These are phyloP conservation scores for Oleoguttula mirabilis DNA, from an alignment of 495 filamentous ascomycete genomes.

Conservation along the genomic window DNA sequence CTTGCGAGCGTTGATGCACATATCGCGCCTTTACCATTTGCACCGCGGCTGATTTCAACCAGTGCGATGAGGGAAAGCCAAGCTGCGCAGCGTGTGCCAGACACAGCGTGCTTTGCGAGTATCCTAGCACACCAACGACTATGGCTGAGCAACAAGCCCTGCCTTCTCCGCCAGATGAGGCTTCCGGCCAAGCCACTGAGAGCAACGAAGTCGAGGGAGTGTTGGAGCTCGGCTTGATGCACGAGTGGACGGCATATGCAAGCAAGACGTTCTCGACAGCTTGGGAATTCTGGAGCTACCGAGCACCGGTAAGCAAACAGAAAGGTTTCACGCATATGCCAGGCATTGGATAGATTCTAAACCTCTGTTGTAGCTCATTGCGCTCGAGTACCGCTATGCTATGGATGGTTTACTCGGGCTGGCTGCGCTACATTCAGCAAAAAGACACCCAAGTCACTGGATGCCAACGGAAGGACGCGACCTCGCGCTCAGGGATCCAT, in stretches of 20 bases:
- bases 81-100: slow-evolving; percentile 3
- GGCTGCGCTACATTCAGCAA: slow-evolving; percentile 5
- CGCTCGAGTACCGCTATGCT: slow-evolving; percentile 3
- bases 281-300: slow-evolving; percentile 7
- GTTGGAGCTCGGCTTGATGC: slow-evolving; percentile 11
- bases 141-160: background rate
- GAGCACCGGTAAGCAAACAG: too few relatives aligned
- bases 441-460: background rate
- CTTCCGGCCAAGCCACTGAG: background rate
- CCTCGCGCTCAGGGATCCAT: background rate
- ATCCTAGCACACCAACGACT: background rate
- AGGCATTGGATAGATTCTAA: too few relatives aligned
- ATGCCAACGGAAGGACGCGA: background rate
- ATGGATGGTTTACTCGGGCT: slow-evolving; percentile 5
- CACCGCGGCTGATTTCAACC: background rate
- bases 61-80: slow-evolving; percentile 6
- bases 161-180: background rate
- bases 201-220: background rate
- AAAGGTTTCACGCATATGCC: too few relatives aligned
- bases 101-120: slow-evolving; percentile 7
- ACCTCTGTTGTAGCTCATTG: too few relatives aligned
- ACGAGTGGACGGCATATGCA: slow-evolving; percentile 10
- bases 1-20: too few relatives aligned
- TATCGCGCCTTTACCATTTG: background rate
- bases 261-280: slow-evolving; percentile 7